These are phyloP conservation scores for Epipyxis sp. DNA, from an alignment of 108 stramenopile genomes.

Conservation along the genomic window DNA sequence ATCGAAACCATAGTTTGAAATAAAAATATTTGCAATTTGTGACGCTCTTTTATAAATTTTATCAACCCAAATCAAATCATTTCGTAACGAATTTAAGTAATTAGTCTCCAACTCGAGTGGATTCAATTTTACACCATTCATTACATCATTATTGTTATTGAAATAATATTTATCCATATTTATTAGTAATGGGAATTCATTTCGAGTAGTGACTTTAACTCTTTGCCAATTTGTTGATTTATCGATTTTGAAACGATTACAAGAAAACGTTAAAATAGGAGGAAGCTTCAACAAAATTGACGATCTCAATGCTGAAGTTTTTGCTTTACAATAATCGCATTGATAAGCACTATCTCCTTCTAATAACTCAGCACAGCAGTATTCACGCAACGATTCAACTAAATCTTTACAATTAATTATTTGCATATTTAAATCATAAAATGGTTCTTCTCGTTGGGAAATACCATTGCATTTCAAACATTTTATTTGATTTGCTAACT, in stretches of 20 bases:
- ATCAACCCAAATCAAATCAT: background rate
- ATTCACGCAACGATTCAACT: constrained; percentile 31
- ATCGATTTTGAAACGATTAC: constrained; percentile 50
- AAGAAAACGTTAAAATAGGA: constrained; percentile 46
- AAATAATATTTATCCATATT: too few species aligned
- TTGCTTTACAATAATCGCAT: constrained; percentile 40
- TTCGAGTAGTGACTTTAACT: constrained; percentile 43
- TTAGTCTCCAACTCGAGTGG: constrained; percentile 33
- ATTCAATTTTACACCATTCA: too few species aligned
- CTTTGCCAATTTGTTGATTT: constrained; percentile 36
- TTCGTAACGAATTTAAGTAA: background rate
- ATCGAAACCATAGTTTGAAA: too few species aligned
- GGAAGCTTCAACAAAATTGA: constrained; percentile 35
- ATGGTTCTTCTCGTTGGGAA: constrained; percentile 39
- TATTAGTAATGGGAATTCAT: constrained; percentile 44
- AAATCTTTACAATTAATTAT: constrained; percentile 39
- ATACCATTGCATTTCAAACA: constrained; percentile 40
- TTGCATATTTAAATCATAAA: constrained; percentile 40
- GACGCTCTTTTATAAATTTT: too few species aligned
- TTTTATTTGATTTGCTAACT: constrained; percentile 37
- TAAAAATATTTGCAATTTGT: too few species aligned
- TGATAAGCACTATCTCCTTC: constrained; percentile 42
- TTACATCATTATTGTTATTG: too few species aligned
- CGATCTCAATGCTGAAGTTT: constrained; percentile 40
- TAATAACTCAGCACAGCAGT: constrained; percentile 40